phyloP scores from a whole-genome alignment of 371 early-diverging fungal genomes.

The Cladochytrium tenue region DNA sequence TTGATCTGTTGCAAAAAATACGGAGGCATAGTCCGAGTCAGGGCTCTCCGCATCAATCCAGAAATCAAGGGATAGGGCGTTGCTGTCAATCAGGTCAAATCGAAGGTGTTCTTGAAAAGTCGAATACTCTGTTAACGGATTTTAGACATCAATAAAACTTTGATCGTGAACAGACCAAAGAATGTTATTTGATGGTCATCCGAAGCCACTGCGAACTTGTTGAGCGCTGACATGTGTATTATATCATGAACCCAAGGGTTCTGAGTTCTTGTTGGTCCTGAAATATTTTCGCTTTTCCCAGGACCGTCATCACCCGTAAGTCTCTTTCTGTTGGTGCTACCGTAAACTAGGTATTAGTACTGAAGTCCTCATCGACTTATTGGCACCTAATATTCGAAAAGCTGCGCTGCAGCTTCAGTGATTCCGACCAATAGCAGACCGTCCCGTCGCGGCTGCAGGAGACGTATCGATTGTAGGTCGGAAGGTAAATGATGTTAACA shows the following conservation, averaged over 20 bases:
- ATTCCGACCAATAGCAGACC: constrained; percentile 49
- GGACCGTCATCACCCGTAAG: constrained; percentile 10
- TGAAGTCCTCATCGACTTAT: not conserved
- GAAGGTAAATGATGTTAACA: constrained; percentile 31
- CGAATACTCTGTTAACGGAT: constrained; percentile 24
- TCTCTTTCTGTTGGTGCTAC: not conserved
- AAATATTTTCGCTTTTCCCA: constrained; percentile 9
- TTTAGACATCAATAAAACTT: not conserved
- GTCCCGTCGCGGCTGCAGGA: constrained; percentile 49
- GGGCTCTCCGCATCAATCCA: constrained; percentile 35
- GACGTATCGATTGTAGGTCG: constrained; percentile 27
- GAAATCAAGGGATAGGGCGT: constrained; percentile 37
- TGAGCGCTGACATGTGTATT: constrained; percentile 30
- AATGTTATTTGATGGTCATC: constrained; percentile 51
- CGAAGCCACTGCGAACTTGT: constrained; percentile 44
- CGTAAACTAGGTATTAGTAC: not conserved
- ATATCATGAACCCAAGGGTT: constrained; percentile 47
- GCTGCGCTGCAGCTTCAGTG: constrained; percentile 44
- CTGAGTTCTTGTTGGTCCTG: constrained; percentile 6
- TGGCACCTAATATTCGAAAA: constrained; percentile 36
- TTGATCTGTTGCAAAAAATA: constrained; percentile 49
- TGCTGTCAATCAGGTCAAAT: constrained; percentile 41
- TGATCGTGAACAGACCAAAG: constrained; percentile 35
- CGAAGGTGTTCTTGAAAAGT: constrained; percentile 38
- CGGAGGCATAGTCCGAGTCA: constrained; percentile 31